Percentiles rank a stretch among this genome's conserved stretches.
Conservation (phyloP, 331 rosid species). For the Rhamnella rubrinervis region DNA sequence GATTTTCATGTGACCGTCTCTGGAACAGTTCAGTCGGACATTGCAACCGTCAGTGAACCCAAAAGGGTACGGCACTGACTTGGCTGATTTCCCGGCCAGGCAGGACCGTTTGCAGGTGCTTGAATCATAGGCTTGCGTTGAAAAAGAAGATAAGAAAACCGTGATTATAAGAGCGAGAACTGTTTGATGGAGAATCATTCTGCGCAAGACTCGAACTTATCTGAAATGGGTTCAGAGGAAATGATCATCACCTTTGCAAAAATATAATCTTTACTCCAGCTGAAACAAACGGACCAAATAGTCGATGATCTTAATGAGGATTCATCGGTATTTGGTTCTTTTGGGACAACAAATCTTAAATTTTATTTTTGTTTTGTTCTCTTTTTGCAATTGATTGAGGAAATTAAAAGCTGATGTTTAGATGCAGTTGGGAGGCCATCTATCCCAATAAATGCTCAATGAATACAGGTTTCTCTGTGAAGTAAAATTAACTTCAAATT, state of each 20-base stretch:
- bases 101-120: constrained; percentile 15
- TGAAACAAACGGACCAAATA: neutral
- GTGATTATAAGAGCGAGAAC: constrained; percentile 22
- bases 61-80: constrained; percentile 50
- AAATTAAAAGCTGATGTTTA: constrained; percentile 34
- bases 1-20: constrained; percentile 4
- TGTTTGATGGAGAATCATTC: constrained; percentile 29
- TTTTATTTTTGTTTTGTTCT: neutral
- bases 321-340: neutral
- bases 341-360: neutral
- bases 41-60: constrained; percentile 42
- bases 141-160: constrained; percentile 27
- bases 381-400: constrained; percentile 33
- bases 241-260: constrained; percentile 31
- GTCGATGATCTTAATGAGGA: neutral
- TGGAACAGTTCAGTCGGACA: constrained; percentile 43
- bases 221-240: constrained; percentile 10
- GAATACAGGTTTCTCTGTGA: neutral
- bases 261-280: neutral
- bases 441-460: constrained; percentile 59
- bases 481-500: neutral
- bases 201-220: constrained; percentile 20
- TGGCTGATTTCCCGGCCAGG: constrained; percentile 15
- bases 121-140: constrained; percentile 14
- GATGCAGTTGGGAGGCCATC: constrained; percentile 67